A percentile compares a stretch with the other conserved stretches of the same genome.
Evolutionary conservation across 495 filamentous ascomycete genomes (phyloP).

Genomic region (Symbiotaphrina buchneri): DNA sequence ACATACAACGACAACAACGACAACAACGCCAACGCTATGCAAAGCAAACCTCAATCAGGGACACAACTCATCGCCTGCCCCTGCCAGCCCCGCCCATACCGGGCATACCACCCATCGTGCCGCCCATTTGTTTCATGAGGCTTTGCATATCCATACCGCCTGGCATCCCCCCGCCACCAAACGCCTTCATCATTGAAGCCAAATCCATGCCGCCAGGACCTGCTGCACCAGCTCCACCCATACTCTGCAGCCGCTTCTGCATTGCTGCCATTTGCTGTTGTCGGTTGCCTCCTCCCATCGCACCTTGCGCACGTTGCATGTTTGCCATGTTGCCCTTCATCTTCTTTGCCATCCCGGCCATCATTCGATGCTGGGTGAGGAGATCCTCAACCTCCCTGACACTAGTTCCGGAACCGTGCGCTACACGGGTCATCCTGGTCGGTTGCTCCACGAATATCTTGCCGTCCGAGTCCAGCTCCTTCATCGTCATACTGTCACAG

Average conservation of each 20-base stretch:
- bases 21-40: too few species aligned
- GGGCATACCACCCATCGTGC: slow-evolving; percentile 10
- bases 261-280: slow-evolving; percentile 90
- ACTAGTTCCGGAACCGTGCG: slow-evolving; percentile 67
- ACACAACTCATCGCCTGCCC: too few species aligned
- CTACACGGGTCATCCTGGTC: slow-evolving; percentile 82
- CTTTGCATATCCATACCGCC: slow-evolving; percentile 2
- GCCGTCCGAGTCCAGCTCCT: slow-evolving; percentile 85
- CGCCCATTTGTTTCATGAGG: slow-evolving; percentile 8
- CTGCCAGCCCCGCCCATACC: slow-evolving; percentile 5
- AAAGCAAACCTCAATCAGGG: too few species aligned
- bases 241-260: slow-evolving; percentile 83
- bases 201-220: slow-evolving; percentile 51
- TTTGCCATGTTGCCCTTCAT: slow-evolving; percentile 93
- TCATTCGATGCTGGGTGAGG: slow-evolving; percentile 94
- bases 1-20: too few species aligned
- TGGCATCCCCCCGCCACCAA: slow-evolving; percentile 3
- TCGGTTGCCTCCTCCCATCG: slow-evolving; percentile 71
- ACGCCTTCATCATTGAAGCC: slow-evolving; percentile 54
- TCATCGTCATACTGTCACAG: slow-evolving; percentile 90
- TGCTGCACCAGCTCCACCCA: slow-evolving; percentile 45
- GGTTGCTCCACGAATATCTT: slow-evolving; percentile 87
- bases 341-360: slow-evolving; percentile 98
- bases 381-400: slow-evolving; percentile 94
- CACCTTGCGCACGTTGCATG: slow-evolving; percentile 81